A percentile compares a stretch with the other conserved stretches of the same genome.
Conservation (phyloP, 768 basidiomycete genomes). For the Serendipita sp. region DNA sequence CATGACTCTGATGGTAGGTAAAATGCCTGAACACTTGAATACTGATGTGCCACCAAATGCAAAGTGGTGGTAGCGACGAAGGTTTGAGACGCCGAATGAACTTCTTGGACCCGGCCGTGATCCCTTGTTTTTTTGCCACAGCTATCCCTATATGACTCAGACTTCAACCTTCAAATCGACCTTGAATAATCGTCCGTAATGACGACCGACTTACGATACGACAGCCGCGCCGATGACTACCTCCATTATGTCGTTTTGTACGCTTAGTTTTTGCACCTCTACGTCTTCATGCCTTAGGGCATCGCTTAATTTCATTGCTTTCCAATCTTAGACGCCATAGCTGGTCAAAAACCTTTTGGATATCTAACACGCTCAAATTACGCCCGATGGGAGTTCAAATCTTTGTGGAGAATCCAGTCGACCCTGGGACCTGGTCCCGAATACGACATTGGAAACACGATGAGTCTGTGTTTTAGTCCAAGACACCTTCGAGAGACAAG, state of each 20-base stretch:
- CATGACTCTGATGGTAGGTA: too few species aligned
- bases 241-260: slow-evolving; percentile 6
- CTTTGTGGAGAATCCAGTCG: slow-evolving; percentile 8
- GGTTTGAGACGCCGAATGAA: too few species aligned
- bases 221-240: slow-evolving; percentile 1
- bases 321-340: slow-evolving; percentile 6
- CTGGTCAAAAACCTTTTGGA: slow-evolving; percentile 7
- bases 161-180: background rate
- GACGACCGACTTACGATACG: slow-evolving; percentile 1
- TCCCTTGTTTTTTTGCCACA: background rate
- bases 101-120: too few species aligned
- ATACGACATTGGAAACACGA: too few species aligned
- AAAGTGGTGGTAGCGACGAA: too few species aligned
- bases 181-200: background rate
- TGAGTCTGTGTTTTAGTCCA: too few species aligned
- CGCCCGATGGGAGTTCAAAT: slow-evolving; percentile 6
- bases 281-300: background rate
- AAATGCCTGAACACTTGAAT: too few species aligned
- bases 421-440: background rate
- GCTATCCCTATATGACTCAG: background rate
- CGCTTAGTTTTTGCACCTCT: background rate
- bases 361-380: slow-evolving; percentile 8
- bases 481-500: too few species aligned
- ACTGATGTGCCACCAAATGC: too few species aligned
- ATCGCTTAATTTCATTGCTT: background rate